These are phyloP conservation scores for Tuber indicum DNA, from an alignment of 495 filamentous ascomycete genomes.

Conservation along the genomic window DNA sequence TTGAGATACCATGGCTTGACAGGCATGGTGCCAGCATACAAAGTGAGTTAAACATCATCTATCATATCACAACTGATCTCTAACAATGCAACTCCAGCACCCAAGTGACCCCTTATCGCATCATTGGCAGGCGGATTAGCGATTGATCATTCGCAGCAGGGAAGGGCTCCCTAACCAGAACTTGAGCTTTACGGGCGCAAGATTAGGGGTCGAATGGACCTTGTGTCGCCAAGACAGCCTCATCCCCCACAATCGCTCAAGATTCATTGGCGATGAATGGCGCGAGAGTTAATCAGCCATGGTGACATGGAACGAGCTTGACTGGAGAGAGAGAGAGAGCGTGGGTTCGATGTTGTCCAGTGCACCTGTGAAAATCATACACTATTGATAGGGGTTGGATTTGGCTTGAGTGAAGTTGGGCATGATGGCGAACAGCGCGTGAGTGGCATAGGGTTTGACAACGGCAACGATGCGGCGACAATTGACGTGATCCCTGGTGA, in stretches of 20 bases:
- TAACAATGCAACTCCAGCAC: not conserved
- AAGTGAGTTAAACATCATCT: not conserved
- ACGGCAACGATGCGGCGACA: not conserved
- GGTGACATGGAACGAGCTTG: not conserved
- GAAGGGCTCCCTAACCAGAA: not conserved
- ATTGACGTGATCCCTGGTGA: not conserved
- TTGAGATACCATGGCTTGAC: not conserved
- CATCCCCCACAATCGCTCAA: not conserved
- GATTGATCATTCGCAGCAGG: not conserved
- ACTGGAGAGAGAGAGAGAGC: not conserved
- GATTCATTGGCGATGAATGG: not conserved
- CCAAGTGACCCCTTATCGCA: not conserved
- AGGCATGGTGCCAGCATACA: not conserved
- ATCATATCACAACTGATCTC: not conserved
- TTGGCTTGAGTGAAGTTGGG: not conserved
- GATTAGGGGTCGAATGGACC: not conserved
- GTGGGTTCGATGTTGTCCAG: not conserved
- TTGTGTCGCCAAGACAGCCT: not conserved
- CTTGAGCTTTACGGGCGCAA: not conserved
- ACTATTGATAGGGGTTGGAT: not conserved
- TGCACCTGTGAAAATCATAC: not conserved
- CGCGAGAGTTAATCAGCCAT: not conserved
- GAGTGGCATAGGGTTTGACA: not conserved
- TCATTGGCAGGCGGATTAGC: not conserved
- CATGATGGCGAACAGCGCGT: not conserved